Evolutionary conservation across 768 basidiomycete species (phyloP).

Genomic region (Auricularia cornea): DNA sequence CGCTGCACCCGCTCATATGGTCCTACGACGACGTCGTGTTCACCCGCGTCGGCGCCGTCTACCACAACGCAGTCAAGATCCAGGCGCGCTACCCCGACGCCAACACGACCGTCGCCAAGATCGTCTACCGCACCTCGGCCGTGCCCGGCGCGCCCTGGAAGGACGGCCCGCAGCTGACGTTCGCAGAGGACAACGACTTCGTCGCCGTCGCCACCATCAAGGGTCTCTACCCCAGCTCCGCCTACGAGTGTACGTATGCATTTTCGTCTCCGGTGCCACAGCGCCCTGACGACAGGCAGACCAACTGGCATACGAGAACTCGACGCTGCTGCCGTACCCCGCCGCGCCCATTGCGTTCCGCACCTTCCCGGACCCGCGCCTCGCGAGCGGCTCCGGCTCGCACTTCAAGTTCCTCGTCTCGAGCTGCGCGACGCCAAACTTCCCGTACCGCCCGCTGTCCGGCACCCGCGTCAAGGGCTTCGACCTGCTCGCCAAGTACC

Average conservation of each 20-base stretch:
- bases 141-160: conserved; percentile 34
- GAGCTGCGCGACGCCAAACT: conserved; percentile 62
- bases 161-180: conserved; percentile 42
- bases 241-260: conserved; percentile 56
- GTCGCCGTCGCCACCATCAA: conserved; percentile 42
- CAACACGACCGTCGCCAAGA: conserved; percentile 20
- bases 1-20: conserved; percentile 47
- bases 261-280: conserved; percentile 7
- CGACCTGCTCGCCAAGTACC: conserved; percentile 51
- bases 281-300: conserved; percentile 24
- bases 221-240: conserved; percentile 59
- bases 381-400: conserved; percentile 34
- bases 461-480: conserved; percentile 52
- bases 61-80: conserved; percentile 55
- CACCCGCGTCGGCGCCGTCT: conserved; percentile 62
- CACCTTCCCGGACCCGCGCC: conserved; percentile 66
- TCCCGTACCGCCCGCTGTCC: conserved; percentile 56
- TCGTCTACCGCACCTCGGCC: conserved; percentile 27
- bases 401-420: conserved; percentile 64
- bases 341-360: conserved; percentile 47
- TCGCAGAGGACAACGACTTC: conserved; percentile 47
- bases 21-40: conserved; percentile 48
- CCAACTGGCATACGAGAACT: conserved; percentile 32
- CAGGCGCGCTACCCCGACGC: conserved; percentile 50
- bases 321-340: conserved; percentile 43